Evolutionary conservation across 441 rosid species (phyloP), one percentile per base, ranked within the genome.

Genomic region (Arabidopsis hybrid): DNA sequence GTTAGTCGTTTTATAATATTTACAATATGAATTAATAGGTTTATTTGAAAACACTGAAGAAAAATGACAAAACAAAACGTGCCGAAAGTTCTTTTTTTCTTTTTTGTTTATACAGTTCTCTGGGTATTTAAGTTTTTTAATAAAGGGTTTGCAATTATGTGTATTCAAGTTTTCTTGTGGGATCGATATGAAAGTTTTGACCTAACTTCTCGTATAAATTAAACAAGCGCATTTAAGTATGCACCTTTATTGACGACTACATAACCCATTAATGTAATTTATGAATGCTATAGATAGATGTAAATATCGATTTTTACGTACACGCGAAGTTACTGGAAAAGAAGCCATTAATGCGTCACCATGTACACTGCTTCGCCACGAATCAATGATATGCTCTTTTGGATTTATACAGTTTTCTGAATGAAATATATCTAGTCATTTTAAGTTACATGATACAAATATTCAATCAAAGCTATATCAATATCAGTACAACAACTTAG

Each of bases 321-420:
- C 40, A 74, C 57, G 63, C 58, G 69, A 75, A 75, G 79, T 75
- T 68, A 53, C 40, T 14, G 69, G 31, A 60, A 50, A 60, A 14
- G 45, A 67, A 35, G 39, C 69, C 73, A 75, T 75, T 21, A 75
- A 75, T 75, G 69, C 68, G 74, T 75, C 74, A 75, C 78, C 26
- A 52, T 67, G 40, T 65, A 21, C 60, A 73, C 65, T 53, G 63
- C 58, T 64, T 72, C 17, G 46, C 38, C 47, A 62, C 52, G 75
- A 29, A 49, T 40, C 69, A 62, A 52, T 35, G 31, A 43, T 39
- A 60, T 49, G 60, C 46, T 58, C 38, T 59, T 32, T 34, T 74
- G 45, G 26, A 74, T 59, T 17, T 67, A 14, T 60, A 32, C 73
- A 67, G n/a, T 29, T 47, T 49, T 66, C 29, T 58, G n/a, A 46